These are phyloP conservation scores for Trichophyton rubrum DNA, from an alignment of 2,329 filamentous ascomycete species.

Conservation along the genomic window DNA sequence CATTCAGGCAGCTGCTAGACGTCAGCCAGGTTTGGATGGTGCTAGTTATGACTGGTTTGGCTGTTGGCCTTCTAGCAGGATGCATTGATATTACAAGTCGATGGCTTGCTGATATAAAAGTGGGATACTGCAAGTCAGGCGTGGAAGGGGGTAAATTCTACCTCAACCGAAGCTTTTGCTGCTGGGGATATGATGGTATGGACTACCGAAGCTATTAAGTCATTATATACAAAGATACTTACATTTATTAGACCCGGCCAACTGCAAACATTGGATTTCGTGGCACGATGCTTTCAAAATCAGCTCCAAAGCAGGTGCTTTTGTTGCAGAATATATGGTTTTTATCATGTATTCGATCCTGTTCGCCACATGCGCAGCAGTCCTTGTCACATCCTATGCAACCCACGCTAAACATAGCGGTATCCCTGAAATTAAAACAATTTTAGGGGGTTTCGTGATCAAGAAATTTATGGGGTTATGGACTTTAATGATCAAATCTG, in stretches of 20 bases:
- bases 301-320: constrained; percentile 54
- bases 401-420: constrained; percentile 98
- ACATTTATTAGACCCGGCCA: constrained; percentile 45
- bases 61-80: constrained; percentile 73
- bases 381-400: constrained; percentile 77
- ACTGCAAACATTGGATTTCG: constrained; percentile 75
- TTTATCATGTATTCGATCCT: constrained; percentile 55
- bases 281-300: constrained; percentile 70
- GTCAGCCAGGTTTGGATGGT: constrained; percentile 86
- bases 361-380: constrained; percentile 72
- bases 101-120: constrained; percentile 88
- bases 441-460: constrained; percentile 98
- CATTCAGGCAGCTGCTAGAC: constrained; percentile 62
- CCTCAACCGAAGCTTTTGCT: constrained; percentile 83
- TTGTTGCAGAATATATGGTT: constrained; percentile 75
- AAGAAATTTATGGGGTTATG: constrained; percentile 89
- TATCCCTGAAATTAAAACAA: constrained; percentile 98
- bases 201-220: background rate
- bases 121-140: constrained; percentile 68
- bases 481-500: constrained; percentile 87
- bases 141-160: constrained; percentile 78
- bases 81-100: constrained; percentile 81
- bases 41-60: constrained; percentile 69
- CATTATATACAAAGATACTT: constrained; percentile 7
- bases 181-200: constrained; percentile 66